Base-by-base conservation (phyloP, 2,329 filamentous ascomycete species). In the Fonsecaea erecta region DNA sequence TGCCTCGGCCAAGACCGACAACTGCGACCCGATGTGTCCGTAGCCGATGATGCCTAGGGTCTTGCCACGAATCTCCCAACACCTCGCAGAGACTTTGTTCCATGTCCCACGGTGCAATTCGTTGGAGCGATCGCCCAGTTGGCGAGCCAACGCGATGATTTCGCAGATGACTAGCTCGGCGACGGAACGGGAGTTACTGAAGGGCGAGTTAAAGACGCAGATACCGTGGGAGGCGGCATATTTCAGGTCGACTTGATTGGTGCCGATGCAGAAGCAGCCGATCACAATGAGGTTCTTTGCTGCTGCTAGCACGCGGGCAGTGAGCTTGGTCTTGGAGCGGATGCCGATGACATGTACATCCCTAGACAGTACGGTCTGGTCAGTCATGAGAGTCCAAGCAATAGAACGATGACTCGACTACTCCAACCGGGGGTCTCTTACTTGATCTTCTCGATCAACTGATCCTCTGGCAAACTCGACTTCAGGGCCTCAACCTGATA, bases 201-300 rank as follows among this genome's bases (percentile, higher is more conserved):
- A 99, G 1, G 95, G 95, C 52, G 95, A 98, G 82, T 99, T 99
- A 87, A 99, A 99, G 70, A 99, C 95, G 37, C 93, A 93, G 76
- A 98, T 97, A 71, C 95, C 93, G 75, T 91, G 87, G 71, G 85
- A 84, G 54, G 92, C 92, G 32, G 93, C 92, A 75, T 88, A 94
- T 67, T 92, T 86, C 66, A 96, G 87, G 76, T 96, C 90, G 70
- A 97, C 93, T 78, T 96, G 93, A 81, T 96, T 98, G 63, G 95
- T 99, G 71, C 95, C 95, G 74, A 99, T 99, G 79, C 95, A 99
- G 85, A 99, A 99, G 82, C 95, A 99, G 67, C 95, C 95, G 73
- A 98, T 88, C 68, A 97, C 95, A 65, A 98, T 90, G 60, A 99
- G 85, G 77, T 97, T 96, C 82, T 93, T 96, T 62, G 95, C 95